Evolutionary conservation across 345 rosid species (phyloP).

Genomic region (Linum trigynum): DNA sequence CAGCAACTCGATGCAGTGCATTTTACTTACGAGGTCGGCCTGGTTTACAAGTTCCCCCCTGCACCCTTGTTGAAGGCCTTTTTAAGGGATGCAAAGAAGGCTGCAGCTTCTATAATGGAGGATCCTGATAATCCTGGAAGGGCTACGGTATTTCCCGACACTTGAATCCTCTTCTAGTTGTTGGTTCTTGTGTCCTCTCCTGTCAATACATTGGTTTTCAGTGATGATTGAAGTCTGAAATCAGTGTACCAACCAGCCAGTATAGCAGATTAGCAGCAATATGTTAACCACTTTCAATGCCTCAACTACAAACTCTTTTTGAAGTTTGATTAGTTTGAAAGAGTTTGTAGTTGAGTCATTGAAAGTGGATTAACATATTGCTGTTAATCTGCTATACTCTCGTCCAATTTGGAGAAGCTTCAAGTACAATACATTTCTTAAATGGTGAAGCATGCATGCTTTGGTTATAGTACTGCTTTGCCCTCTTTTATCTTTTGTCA

Average conservation of each 20-base stretch:
- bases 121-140: constrained; percentile 78
- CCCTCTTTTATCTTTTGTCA: not conserved
- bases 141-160: constrained; percentile 54
- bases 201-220: not conserved
- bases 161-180: not conserved
- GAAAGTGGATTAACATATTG: not conserved
- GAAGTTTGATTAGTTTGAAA: too few species aligned
- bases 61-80: constrained; percentile 80
- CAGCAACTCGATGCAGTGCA: constrained; percentile 99
- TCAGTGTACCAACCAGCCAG: too few species aligned
- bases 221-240: not conserved
- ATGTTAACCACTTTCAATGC: not conserved
- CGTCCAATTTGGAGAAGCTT: not conserved
- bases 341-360: not conserved
- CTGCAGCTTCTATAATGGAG: constrained; percentile 69
- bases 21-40: constrained; percentile 89
- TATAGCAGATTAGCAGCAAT: not conserved
- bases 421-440: not conserved
- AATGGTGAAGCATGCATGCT: not conserved
- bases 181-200: not conserved
- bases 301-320: not conserved
- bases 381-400: not conserved
- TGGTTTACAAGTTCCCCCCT: constrained; percentile 74
- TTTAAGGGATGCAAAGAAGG: constrained; percentile 85
- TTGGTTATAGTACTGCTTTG: too few species aligned